Evolutionary conservation across 805 yeast genomes (phyloP), one percentile per base, ranked within the genome.

Genomic region (Starmerella vitae): DNA sequence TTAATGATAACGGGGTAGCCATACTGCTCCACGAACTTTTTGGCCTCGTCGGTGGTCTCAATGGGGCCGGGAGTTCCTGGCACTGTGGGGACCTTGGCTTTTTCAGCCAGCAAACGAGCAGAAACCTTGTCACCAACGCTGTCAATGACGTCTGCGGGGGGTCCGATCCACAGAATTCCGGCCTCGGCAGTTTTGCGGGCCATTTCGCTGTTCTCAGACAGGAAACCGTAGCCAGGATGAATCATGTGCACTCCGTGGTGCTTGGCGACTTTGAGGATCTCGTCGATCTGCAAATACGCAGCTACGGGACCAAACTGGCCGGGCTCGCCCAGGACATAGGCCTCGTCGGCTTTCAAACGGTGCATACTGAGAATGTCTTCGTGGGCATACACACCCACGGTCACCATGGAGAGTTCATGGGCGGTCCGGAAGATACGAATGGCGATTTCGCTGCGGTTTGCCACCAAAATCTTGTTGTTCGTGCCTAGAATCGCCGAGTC

Each of bases 51-150:
- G 19, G 77, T 77, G 20, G 70, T 55, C 42, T 77, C 86, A 58
- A 91, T 85, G 47, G 98, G 97, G 30, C 97, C 98, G 6, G 93
- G 93, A 12, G 97, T 86, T 58, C 98, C 98, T 5, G 98, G 98
- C 20, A 88, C 96, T 28, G 78, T 79, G 12, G 98, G 97, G 15
- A 88, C 98, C 41, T 74, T 60, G 54, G 83, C 83, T 48, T 68
- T 67, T 36, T 70, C 71, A 38, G 98, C 98, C 54, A 88, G 70
- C 51, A 67, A 72, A 67, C 98, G 76, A 33, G 98, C 98, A 48
- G 84, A 72, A 31, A 91, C 97, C 67, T 88, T 88, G 65, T 88
- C 98, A 60, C 98, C 98, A 22, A 88, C 95, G 14, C 91, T 65
- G 53, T 88, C 96, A 53, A 88, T 88, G 44, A 93, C 91, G 39